Conservation (phyloP, 148 eudicot genomes). For the Vaccinium vitisidaea region DNA sequence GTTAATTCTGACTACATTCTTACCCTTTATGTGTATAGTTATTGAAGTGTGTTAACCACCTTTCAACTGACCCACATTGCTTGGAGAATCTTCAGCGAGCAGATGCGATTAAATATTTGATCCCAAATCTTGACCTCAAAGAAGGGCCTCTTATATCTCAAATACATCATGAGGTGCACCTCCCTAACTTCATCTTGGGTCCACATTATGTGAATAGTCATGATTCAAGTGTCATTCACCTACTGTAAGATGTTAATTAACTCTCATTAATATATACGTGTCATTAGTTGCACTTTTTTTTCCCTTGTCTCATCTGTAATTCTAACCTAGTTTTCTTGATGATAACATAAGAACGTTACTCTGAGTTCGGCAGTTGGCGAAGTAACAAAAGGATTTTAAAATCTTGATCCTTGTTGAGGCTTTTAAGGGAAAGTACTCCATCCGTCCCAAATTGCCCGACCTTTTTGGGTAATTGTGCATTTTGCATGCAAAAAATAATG, state of each 20-base stretch:
- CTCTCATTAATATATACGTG: background rate
- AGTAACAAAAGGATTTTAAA: background rate
- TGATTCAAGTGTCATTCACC: background rate
- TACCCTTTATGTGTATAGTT: slow-evolving; percentile 40
- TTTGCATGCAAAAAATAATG: too few species aligned
- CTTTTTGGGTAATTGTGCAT: too few species aligned
- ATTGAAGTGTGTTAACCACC: slow-evolving; percentile 84
- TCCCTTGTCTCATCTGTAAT: background rate
- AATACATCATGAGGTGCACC: slow-evolving; percentile 79
- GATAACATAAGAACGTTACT: background rate
- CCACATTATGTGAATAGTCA: background rate
- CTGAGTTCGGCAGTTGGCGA: background rate
- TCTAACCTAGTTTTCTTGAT: background rate
- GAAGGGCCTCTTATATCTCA: slow-evolving; percentile 93
- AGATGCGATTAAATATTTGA: slow-evolving; percentile 89
- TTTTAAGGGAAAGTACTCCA: too few species aligned
- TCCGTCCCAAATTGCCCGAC: too few species aligned
- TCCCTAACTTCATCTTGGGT: slow-evolving; percentile 12
- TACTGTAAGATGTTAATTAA: background rate
- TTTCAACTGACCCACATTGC: slow-evolving; percentile 97
- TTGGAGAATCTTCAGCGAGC: slow-evolving; percentile 98
- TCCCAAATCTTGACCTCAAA: slow-evolving; percentile 94
- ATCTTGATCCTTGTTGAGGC: background rate
- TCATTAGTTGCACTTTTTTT: background rate
- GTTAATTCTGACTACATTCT: background rate